Percentiles rank a stretch among this genome's conserved stretches.
phyloP scores from a whole-genome alignment of 2,329 filamentous ascomycete genomes.

The Fusarium equiseti region DNA sequence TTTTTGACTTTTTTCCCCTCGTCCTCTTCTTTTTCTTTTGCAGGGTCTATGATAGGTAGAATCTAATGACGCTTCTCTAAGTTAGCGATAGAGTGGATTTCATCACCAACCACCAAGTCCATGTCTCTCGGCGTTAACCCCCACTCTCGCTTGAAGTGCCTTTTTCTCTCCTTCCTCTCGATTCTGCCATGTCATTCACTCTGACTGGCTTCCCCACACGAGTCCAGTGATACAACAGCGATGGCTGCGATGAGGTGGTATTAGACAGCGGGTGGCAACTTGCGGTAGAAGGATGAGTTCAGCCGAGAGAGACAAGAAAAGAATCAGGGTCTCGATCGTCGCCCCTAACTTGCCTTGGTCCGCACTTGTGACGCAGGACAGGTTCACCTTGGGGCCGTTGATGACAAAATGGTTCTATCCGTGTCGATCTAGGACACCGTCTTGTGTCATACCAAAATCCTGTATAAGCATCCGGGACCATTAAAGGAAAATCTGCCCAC shows the following conservation, averaged over 20 bases:
- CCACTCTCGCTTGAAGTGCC: constrained; percentile 16
- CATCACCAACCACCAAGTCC: constrained; percentile 10
- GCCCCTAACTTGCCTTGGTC: not conserved
- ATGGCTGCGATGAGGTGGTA: constrained; percentile 17
- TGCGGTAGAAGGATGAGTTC: constrained; percentile 6
- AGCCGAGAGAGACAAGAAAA: constrained; percentile 1
- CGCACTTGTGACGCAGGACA: constrained; percentile 39
- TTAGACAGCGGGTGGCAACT: constrained; percentile 26
- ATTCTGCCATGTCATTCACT: not conserved
- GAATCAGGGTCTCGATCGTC: constrained; percentile 33
- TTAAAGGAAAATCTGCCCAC: not conserved
- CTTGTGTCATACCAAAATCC: constrained; percentile 9
- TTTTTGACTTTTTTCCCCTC: not conserved
- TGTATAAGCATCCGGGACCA: constrained; percentile 1
- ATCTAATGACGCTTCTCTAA: constrained; percentile 14
- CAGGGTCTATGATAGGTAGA: constrained; percentile 32
- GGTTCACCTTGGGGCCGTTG: constrained; percentile 17
- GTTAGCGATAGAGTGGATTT: constrained; percentile 23
- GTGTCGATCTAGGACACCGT: constrained; percentile 7
- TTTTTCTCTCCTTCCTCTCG: constrained; percentile 8
- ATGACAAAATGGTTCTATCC: constrained; percentile 14
- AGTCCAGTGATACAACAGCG: not conserved
- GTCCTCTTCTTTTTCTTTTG: constrained; percentile 11
- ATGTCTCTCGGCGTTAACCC: constrained; percentile 4
- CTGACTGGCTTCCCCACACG: not conserved